phyloP scores from a whole-genome alignment of 441 rosid species.

The Isatis lusitanica region DNA sequence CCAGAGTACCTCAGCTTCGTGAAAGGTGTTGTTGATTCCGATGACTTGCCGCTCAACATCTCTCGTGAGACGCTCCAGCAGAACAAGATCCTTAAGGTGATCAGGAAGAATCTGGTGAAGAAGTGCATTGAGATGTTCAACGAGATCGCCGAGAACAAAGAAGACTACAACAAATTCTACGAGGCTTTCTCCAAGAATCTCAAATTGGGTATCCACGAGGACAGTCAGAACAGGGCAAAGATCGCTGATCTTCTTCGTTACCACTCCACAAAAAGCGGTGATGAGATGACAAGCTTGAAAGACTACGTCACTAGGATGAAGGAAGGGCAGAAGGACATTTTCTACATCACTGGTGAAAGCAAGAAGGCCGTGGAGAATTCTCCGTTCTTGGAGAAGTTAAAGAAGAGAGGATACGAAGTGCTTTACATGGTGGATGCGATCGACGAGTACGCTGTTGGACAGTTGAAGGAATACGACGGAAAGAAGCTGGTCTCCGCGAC shows the following conservation, averaged over 20 bases:
- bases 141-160: constrained; percentile 62
- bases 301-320: constrained; percentile 67
- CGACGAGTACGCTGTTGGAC: constrained; percentile 55
- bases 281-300: constrained; percentile 59
- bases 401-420: constrained; percentile 60
- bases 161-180: constrained; percentile 55
- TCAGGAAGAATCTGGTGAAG: constrained; percentile 59
- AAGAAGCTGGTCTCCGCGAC: constrained; percentile 58
- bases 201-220: constrained; percentile 57
- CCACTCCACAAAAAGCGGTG: constrained; percentile 59
- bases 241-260: constrained; percentile 53
- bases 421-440: constrained; percentile 63
- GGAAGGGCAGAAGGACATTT: constrained; percentile 58
- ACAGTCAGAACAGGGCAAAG: constrained; percentile 51
- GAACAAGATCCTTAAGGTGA: constrained; percentile 67
- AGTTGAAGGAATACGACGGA: constrained; percentile 51
- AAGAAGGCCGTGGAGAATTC: constrained; percentile 61
- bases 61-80: constrained; percentile 58
- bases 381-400: constrained; percentile 58
- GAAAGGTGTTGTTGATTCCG: constrained; percentile 63
- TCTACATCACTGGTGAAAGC: constrained; percentile 60
- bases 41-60: constrained; percentile 60
- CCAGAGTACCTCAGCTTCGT: constrained; percentile 58
- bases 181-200: constrained; percentile 57
- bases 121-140: constrained; percentile 58